Percentiles rank a stretch among this genome's conserved stretches.
phyloP scores from a whole-genome alignment of 2,329 filamentous ascomycete genomes.

The Diaporthe citriasiana region DNA sequence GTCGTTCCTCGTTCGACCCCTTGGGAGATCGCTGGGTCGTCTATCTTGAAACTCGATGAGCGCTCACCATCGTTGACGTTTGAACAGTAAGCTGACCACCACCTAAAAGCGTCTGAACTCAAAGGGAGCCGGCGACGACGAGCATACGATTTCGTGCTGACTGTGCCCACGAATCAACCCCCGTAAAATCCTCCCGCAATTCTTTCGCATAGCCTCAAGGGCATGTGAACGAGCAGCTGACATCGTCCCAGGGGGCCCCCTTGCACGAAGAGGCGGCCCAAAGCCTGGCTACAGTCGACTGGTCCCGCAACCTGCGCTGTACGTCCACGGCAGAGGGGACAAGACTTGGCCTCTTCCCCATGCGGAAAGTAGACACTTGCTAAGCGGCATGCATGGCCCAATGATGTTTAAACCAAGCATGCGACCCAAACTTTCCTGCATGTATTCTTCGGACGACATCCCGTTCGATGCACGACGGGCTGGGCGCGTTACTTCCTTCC shows the following conservation, averaged over 20 bases:
- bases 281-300: not conserved
- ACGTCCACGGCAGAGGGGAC: not conserved
- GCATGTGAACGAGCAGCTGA: slow-evolving; percentile 36
- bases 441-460: slow-evolving; percentile 17
- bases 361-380: not conserved
- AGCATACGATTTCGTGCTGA: slow-evolving; percentile 12
- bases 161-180: not conserved
- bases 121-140: not conserved
- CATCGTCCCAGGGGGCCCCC: not conserved
- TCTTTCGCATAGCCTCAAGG: slow-evolving; percentile 2
- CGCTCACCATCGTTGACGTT: not conserved
- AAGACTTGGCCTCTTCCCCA: slow-evolving; percentile 16
- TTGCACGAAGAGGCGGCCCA: not conserved
- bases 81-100: slow-evolving; percentile 23
- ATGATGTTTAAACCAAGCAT: not conserved
- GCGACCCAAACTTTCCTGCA: slow-evolving; percentile 7
- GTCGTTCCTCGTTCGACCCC: not conserved
- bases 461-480: slow-evolving; percentile 11
- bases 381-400: not conserved
- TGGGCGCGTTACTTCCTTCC: not conserved
- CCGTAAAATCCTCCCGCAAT: not conserved
- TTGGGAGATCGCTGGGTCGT: slow-evolving; percentile 12
- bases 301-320: not conserved
- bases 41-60: slow-evolving; percentile 8
- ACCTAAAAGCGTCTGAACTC: slow-evolving; percentile 11